Percentiles rank a stretch among this genome's conserved stretches.
phyloP scores from a whole-genome alignment of 495 filamentous ascomycete genomes.

The Talaromyces wortmannii region DNA sequence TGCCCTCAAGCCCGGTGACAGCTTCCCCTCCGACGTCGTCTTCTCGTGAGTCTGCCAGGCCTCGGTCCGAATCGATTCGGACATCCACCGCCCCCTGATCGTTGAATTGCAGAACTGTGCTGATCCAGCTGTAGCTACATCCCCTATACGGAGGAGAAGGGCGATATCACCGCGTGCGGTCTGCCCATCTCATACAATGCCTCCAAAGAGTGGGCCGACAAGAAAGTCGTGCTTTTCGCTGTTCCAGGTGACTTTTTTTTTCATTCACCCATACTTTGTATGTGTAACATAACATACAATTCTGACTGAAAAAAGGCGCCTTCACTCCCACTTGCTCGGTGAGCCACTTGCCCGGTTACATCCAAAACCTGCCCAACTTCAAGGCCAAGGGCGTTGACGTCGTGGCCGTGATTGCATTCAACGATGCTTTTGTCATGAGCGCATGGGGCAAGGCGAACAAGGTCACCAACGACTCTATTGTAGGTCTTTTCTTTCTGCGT shows the following conservation, averaged over 20 bases:
- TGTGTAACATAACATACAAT: neutral
- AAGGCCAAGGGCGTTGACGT: slow-evolving; percentile 79
- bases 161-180: slow-evolving; percentile 65
- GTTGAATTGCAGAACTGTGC: too few species aligned
- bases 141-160: slow-evolving; percentile 58
- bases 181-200: slow-evolving; percentile 72
- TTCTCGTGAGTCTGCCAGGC: slow-evolving; percentile 50
- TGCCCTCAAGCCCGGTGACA: slow-evolving; percentile 67
- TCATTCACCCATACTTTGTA: neutral
- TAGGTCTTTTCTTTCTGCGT: slow-evolving; percentile 30
- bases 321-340: slow-evolving; percentile 93
- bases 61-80: neutral
- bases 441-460: slow-evolving; percentile 93
- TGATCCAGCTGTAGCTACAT: slow-evolving; percentile 45
- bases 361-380: slow-evolving; percentile 63
- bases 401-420: slow-evolving; percentile 75
- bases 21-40: slow-evolving; percentile 69
- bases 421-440: slow-evolving; percentile 86
- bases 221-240: slow-evolving; percentile 85
- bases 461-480: slow-evolving; percentile 67
- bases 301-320: slow-evolving; percentile 44
- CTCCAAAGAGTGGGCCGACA: slow-evolving; percentile 74
- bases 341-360: slow-evolving; percentile 77
- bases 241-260: slow-evolving; percentile 55
- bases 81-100: neutral